Evolutionary conservation across 2,329 filamentous ascomycete species (phyloP).

Genomic region (Colletotrichum theobromicola): DNA sequence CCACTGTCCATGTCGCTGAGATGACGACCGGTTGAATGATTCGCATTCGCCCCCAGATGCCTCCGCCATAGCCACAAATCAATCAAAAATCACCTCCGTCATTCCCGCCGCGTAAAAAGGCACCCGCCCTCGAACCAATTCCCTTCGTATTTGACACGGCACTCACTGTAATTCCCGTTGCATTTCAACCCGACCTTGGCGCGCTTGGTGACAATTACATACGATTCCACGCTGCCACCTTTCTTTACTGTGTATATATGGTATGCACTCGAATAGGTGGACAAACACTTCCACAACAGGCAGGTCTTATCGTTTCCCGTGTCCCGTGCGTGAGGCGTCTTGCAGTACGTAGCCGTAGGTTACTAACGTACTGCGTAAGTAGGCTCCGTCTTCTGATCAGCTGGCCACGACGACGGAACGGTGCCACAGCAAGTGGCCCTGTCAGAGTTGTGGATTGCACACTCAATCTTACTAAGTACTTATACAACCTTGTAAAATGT

Average conservation of each 20-base stretch:
- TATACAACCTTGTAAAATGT: background rate
- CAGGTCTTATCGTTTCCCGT: background rate
- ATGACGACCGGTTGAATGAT: constrained; percentile 14
- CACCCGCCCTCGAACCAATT: background rate
- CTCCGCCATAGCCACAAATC: constrained; percentile 14
- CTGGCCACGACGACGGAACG: too few relatives aligned
- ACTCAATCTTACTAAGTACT: background rate
- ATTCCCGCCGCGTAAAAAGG: background rate
- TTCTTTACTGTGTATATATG: too few relatives aligned
- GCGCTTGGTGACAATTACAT: background rate
- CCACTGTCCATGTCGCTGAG: constrained; percentile 1
- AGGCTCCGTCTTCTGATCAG: background rate
- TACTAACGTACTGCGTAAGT: too few relatives aligned
- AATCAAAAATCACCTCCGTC: background rate
- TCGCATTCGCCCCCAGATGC: constrained; percentile 8
- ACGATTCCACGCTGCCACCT: background rate
- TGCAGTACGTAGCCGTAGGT: too few relatives aligned
- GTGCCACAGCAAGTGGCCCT: background rate
- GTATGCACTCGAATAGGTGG: too few relatives aligned
- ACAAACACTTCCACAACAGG: background rate
- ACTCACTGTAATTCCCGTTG: background rate
- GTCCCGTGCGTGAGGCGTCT: too few relatives aligned
- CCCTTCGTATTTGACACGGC: background rate
- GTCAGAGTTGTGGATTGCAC: background rate
- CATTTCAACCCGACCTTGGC: background rate